Evolutionary conservation across 2,329 filamentous ascomycete species (phyloP), one percentile per base, ranked within the genome.

Genomic region (Zalaria obscura): DNA sequence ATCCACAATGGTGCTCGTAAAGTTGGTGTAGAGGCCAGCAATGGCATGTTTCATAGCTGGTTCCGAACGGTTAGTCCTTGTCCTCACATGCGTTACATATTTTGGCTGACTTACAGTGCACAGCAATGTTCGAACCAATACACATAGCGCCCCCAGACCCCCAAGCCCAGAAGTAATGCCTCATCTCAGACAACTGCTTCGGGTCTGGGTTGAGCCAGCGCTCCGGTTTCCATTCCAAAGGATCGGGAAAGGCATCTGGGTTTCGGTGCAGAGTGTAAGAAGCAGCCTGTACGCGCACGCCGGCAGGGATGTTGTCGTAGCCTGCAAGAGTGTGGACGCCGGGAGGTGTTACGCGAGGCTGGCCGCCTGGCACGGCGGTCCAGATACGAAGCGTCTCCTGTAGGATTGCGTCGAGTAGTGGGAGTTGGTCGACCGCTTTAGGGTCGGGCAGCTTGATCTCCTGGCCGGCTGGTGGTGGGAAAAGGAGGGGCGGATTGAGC

Each of bases 11-110:
- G 28, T 25, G 10, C 59, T 64, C 36, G 49, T 55, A 46, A 58
- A 64, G 35, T 81, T 83, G 4, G 74, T 72, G 53, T 84, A 87
- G 3, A 87, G 73, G 3, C 74, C 71, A 0, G 80, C 78, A 28
- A 78, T 59, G 4, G 78, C 70, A 37, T 79, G 63, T 58, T 85
- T 85, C 61, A 84, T 81, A 47, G 81, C 80, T 80, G 27, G 5
- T 10, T 7, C 35, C 27, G 33, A 7, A 29, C 11, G 25, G 29
- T 32, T 3, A 32, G 29, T n/a, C 2, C 29, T 32, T n/a, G 7
- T 32, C 29, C 29, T 32, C 7, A 32, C 3, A 33, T 11, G 27
- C 10, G 33, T 10, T 29, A 45, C 25, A 40, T 8, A 42, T 36
- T 39, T 27, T 18, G 50, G 44, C 9, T 5, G 5, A 63, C 62